Evolutionary conservation across 768 basidiomycete genomes (phyloP).

Genomic region (Lactifluus subvellereus): DNA sequence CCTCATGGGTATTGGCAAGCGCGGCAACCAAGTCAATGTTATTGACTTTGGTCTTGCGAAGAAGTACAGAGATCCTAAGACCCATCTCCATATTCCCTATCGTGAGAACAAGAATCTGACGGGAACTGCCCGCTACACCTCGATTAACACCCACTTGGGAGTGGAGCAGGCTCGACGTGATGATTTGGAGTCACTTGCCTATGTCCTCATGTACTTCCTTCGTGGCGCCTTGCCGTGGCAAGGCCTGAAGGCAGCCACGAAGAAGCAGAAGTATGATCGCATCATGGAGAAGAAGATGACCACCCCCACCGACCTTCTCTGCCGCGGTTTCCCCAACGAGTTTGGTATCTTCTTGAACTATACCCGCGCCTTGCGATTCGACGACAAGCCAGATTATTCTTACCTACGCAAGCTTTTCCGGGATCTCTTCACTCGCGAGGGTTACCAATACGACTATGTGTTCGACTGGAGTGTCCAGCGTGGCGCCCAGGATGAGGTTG

Average conservation of each 20-base stretch:
- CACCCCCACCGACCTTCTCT: slow-evolving; percentile 91
- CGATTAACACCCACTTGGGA: slow-evolving; percentile 98
- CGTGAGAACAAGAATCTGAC: slow-evolving; percentile 99
- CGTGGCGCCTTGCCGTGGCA: slow-evolving; percentile 98
- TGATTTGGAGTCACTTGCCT: slow-evolving; percentile 96
- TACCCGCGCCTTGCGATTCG: slow-evolving; percentile 96
- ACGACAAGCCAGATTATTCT: slow-evolving; percentile 99
- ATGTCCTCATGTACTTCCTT: slow-evolving; percentile 99
- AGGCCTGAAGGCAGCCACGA: slow-evolving; percentile 98
- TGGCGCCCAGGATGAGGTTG: slow-evolving; percentile 58
- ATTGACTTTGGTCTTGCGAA: slow-evolving; percentile 98
- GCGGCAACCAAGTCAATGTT: slow-evolving; percentile 99
- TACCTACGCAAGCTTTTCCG: slow-evolving; percentile 99
- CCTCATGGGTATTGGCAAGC: slow-evolving; percentile 99
- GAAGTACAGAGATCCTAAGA: slow-evolving; percentile 99
- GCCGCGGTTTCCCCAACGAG: slow-evolving; percentile 99
- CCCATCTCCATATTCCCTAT: slow-evolving; percentile 98
- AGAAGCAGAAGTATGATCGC: slow-evolving; percentile 99
- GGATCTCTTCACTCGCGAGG: slow-evolving; percentile 93
- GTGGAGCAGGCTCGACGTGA: slow-evolving; percentile 98
- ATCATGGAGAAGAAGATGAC: slow-evolving; percentile 99
- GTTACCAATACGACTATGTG: slow-evolving; percentile 99
- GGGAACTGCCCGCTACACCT: slow-evolving; percentile 97
- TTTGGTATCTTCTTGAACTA: slow-evolving; percentile 99
- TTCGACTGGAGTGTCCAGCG: slow-evolving; percentile 98